Percentiles rank a stretch among this genome's conserved stretches.
Conservation (phyloP, 1,139 yeast species). For the Debaryomycetaceae sp. region DNA sequence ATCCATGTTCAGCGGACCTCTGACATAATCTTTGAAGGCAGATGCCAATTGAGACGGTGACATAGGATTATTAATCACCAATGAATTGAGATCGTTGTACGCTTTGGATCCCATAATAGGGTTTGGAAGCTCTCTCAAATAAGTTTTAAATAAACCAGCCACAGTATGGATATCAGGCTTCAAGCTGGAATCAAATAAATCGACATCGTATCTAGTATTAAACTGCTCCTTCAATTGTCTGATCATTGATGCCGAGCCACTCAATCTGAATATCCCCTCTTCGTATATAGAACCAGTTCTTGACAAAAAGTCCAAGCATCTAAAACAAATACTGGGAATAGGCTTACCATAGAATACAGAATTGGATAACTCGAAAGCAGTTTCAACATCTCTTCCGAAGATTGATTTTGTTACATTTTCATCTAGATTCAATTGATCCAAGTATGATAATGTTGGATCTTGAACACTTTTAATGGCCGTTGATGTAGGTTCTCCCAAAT, state of each 20-base stretch:
- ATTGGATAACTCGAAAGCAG: conserved; percentile 50
- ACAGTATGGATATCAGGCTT: conserved; percentile 70
- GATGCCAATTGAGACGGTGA: conserved; percentile 26
- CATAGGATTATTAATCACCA: conserved; percentile 18
- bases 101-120: conserved; percentile 56
- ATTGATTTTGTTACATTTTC: conserved; percentile 36
- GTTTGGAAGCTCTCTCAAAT: conserved; percentile 67
- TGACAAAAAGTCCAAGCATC: conserved; percentile 71
- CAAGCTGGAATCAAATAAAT: conserved; percentile 43
- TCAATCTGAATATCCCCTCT: conserved; percentile 87
- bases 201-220: conserved; percentile 63
- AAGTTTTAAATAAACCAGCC: conserved; percentile 73
- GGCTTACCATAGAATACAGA: conserved; percentile 39
- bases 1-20: conserved; percentile 23
- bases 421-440: conserved; percentile 40
- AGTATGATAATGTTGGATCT: conserved; percentile 27
- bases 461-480: conserved; percentile 4
- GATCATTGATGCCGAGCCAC: conserved; percentile 84
- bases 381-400: conserved; percentile 65
- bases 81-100: conserved; percentile 32
- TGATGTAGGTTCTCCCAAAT: conserved; percentile 1
- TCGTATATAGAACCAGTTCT: conserved; percentile 72
- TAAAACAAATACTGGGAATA: conserved; percentile 74
- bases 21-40: conserved; percentile 30
- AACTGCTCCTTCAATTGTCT: conserved; percentile 70